A percentile compares a stretch with the other conserved stretches of the same genome.
These are phyloP conservation scores for Acer negundo DNA, from an alignment of 345 rosid species.

Conservation along the genomic window DNA sequence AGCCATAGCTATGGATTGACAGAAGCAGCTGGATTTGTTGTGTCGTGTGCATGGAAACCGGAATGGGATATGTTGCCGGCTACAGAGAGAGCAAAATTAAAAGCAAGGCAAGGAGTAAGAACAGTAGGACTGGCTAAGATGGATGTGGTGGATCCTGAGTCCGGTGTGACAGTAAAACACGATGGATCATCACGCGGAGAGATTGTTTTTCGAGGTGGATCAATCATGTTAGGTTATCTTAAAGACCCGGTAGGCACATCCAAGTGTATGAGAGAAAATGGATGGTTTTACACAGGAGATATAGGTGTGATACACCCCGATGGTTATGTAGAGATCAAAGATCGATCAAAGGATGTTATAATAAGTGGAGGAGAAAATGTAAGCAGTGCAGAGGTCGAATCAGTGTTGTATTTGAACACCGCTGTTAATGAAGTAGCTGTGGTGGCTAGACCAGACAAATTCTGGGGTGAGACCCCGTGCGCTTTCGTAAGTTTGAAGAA, in stretches of 20 bases:
- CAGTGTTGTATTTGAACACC: constrained; percentile 53
- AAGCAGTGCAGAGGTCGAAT: constrained; percentile 51
- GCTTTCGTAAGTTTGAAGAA: constrained; percentile 61
- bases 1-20: constrained; percentile 60
- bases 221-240: constrained; percentile 60
- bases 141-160: constrained; percentile 41
- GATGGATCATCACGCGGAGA: constrained; percentile 58
- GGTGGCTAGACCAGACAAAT: constrained; percentile 51
- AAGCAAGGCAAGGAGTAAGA: constrained; percentile 55
- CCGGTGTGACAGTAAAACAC: constrained; percentile 43
- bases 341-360: constrained; percentile 57
- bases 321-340: constrained; percentile 60
- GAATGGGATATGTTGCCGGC: constrained; percentile 45
- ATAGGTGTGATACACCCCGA: constrained; percentile 60
- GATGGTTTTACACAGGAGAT: constrained; percentile 68
- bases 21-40: constrained; percentile 49
- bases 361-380: constrained; percentile 70
- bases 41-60: constrained; percentile 52
- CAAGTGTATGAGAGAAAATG: constrained; percentile 37
- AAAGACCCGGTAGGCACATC: constrained; percentile 46
- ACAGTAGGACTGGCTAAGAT: constrained; percentile 34
- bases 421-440: constrained; percentile 59
- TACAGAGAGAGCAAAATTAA: constrained; percentile 43
- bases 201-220: constrained; percentile 49
- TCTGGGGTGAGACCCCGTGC: constrained; percentile 71